Percentiles rank a stretch among this genome's conserved stretches.
These are phyloP conservation scores for Euphorbia pulcherrima DNA, from an alignment of 345 rosid species.

Conservation along the genomic window DNA sequence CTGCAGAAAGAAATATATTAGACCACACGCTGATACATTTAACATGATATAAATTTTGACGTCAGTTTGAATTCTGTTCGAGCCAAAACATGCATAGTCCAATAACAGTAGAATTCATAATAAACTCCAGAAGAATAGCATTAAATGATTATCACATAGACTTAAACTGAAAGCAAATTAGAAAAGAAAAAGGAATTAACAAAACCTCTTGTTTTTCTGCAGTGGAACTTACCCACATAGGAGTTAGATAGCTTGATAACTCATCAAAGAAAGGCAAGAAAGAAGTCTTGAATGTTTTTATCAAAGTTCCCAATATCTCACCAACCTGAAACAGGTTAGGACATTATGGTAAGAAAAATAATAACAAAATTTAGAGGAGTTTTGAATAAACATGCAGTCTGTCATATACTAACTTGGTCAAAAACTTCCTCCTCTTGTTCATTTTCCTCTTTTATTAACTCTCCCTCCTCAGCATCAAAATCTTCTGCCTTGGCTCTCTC, in stretches of 20 bases:
- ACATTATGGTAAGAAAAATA: conserved; percentile 6
- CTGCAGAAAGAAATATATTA: conserved; percentile 37
- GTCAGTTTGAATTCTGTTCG: not conserved
- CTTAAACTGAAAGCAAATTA: not conserved
- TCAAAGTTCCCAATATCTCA: conserved; percentile 95
- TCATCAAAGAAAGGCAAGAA: conserved; percentile 95
- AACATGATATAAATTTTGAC: not conserved
- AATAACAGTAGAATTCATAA: not conserved
- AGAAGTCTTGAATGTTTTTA: conserved; percentile 84
- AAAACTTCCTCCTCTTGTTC: conserved; percentile 99
- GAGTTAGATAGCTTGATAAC: conserved; percentile 86
- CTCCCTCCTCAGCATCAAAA: conserved; percentile 96
- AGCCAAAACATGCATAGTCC: not conserved
- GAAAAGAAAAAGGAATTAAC: not conserved
- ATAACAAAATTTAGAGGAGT: not conserved
- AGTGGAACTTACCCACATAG: conserved; percentile 92
- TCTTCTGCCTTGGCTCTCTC: conserved; percentile 96
- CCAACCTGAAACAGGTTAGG: conserved; percentile 61
- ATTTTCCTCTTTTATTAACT: conserved; percentile 96
- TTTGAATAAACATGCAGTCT: not conserved
- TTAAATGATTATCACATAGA: too few relatives aligned
- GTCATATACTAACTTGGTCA: conserved; percentile 71
- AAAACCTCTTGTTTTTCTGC: not conserved
- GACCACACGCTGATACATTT: not conserved
- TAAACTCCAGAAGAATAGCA: not conserved